Percentiles rank a stretch among this genome's conserved stretches.
Conservation (phyloP, 441 rosid species). For the Erysimum cheiri region DNA sequence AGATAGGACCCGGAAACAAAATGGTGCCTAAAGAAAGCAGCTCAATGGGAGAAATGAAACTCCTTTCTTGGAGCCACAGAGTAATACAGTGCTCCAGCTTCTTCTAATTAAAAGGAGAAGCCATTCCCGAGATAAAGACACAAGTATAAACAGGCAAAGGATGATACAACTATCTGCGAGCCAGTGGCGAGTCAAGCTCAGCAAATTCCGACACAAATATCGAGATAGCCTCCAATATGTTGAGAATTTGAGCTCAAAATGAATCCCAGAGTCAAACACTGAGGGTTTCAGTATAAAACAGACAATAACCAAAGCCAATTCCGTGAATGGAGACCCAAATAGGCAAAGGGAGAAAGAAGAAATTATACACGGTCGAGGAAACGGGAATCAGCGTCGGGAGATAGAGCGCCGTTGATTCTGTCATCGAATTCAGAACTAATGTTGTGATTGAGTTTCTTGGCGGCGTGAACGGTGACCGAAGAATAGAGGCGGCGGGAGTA, state of each 20-base stretch:
- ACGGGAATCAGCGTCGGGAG: slow-evolving; percentile 67
- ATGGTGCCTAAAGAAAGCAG: slow-evolving; percentile 12
- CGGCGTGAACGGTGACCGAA: slow-evolving; percentile 42
- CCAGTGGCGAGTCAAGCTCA: slow-evolving; percentile 7
- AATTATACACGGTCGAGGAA: slow-evolving; percentile 78
- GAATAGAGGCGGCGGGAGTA: slow-evolving; percentile 43
- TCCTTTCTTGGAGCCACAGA: not conserved
- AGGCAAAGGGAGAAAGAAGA: not conserved
- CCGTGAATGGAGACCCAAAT: not conserved
- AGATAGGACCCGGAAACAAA: not conserved
- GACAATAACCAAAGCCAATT: not conserved
- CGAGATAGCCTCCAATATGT: not conserved
- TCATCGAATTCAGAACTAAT: slow-evolving; percentile 61
- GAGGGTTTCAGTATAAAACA: not conserved
- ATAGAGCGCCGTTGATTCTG: slow-evolving; percentile 61
- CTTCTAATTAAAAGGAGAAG: not conserved
- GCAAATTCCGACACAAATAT: not conserved
- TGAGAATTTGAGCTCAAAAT: not conserved
- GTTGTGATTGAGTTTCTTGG: slow-evolving; percentile 38
- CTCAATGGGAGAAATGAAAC: not conserved
- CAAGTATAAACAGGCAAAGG: not conserved
- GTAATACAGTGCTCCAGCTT: not conserved
- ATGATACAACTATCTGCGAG: not conserved
- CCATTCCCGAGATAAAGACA: not conserved
- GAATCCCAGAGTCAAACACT: not conserved